Conservation (phyloP, 1,284 basidiomycete genomes). For the Apiotrichum brassicae region DNA sequence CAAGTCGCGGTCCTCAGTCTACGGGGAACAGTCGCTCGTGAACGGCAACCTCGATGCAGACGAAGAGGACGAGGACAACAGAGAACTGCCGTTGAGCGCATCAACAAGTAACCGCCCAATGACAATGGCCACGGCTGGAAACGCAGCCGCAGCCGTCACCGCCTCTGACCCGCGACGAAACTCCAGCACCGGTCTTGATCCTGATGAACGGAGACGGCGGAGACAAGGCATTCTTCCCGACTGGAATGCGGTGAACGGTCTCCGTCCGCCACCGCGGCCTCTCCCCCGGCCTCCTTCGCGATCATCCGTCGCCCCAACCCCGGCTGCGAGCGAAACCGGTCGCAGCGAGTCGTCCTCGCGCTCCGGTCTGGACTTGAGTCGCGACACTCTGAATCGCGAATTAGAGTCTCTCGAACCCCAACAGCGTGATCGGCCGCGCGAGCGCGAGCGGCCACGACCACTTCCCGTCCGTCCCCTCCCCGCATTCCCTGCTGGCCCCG, state of each 20-base stretch:
- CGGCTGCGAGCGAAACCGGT: no score
- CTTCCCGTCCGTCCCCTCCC: background rate
- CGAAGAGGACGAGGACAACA: conserved; percentile 3
- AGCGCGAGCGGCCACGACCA: no score
- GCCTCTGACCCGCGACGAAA: conserved; percentile 1
- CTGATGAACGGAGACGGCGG: conserved; percentile 13
- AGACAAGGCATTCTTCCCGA: conserved; percentile 15
- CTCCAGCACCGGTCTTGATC: conserved; percentile 7
- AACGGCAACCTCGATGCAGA: background rate
- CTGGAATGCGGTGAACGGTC: background rate
- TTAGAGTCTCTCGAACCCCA: background rate
- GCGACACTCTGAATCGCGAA: no score
- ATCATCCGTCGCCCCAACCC: background rate
- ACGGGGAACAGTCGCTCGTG: conserved; percentile 13
- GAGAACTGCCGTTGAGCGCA: no score
- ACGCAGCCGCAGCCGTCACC: background rate
- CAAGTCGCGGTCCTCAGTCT: conserved; percentile 17
- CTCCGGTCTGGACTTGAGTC: background rate
- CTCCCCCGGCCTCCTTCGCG: conserved; percentile 1
- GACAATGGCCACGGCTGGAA: background rate
- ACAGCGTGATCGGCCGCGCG: background rate
- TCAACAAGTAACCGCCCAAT: no score
- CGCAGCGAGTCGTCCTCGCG: background rate
- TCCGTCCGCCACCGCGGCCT: conserved; percentile 14
- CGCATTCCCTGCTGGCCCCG: background rate